A percentile compares a stretch with the other conserved stretches of the same genome.
Conservation (phyloP, 2,329 filamentous ascomycete genomes). For the Cordyceps fumosorosea region DNA sequence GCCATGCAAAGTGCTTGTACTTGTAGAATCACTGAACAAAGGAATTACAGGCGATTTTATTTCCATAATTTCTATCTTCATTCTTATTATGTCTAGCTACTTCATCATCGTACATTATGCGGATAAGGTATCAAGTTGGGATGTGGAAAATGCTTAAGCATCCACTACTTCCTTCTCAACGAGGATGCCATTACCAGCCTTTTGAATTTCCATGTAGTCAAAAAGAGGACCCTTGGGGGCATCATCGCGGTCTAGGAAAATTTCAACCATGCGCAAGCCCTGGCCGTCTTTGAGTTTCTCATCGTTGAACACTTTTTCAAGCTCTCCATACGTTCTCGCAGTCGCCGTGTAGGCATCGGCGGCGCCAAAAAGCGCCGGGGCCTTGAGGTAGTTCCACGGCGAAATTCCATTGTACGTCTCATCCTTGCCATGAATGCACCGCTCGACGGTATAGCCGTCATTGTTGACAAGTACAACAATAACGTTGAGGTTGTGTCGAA, state of each 20-base stretch:
- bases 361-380: conserved; percentile 42
- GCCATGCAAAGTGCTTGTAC: neutral
- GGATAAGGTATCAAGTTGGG: neutral
- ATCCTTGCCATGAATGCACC: conserved; percentile 48
- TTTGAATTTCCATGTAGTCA: conserved; percentile 15
- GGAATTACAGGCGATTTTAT: neutral
- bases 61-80: neutral
- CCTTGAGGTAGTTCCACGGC: conserved; percentile 45
- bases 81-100: neutral
- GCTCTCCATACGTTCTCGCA: conserved; percentile 38
- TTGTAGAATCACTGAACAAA: neutral
- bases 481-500: conserved; percentile 44
- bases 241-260: conserved; percentile 27
- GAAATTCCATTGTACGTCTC: conserved; percentile 49
- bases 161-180: conserved; percentile 4
- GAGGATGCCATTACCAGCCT: conserved; percentile 10
- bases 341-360: conserved; percentile 30
- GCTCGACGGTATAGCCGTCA: conserved; percentile 52
- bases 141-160: neutral
- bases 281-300: conserved; percentile 16
- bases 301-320: conserved; percentile 29
- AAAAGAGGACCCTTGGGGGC: conserved; percentile 20
- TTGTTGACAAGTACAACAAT: conserved; percentile 52
- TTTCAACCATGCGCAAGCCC: conserved; percentile 28
- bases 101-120: neutral